Evolutionary conservation across 768 basidiomycete genomes (phyloP).

Genomic region (Suillus subalutaceus): DNA sequence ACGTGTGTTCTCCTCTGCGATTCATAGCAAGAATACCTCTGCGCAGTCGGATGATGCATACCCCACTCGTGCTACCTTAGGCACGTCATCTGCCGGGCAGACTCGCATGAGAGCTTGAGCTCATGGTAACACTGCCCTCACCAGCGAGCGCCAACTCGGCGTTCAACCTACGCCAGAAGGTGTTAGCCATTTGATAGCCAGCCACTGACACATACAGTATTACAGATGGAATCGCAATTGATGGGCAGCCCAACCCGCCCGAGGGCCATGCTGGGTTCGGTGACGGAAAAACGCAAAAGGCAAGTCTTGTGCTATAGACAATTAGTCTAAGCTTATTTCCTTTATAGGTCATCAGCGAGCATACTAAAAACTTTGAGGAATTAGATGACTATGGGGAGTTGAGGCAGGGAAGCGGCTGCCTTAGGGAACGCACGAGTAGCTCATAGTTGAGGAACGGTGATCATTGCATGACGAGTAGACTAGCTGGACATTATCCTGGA

Average conservation of each 20-base stretch:
- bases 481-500: not conserved
- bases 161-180: constrained; percentile 40
- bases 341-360: constrained; percentile 52
- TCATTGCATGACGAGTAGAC: not conserved
- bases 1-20: constrained; percentile 16
- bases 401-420: constrained; percentile 50
- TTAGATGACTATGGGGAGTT: constrained; percentile 52
- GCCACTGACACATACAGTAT: not conserved
- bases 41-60: not conserved
- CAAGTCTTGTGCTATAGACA: constrained; percentile 18
- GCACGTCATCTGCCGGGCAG: not conserved
- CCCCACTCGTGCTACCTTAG: not conserved
- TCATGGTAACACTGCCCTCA: constrained; percentile 30
- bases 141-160: constrained; percentile 37
- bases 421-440: constrained; percentile 42
- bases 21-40: not conserved
- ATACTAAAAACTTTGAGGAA: constrained; percentile 43
- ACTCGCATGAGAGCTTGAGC: not conserved
- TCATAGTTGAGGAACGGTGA: constrained; percentile 37
- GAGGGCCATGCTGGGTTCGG: constrained; percentile 44
- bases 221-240: constrained; percentile 29
- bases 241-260: constrained; percentile 24
- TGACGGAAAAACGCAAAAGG: constrained; percentile 66
- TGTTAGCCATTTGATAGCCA: constrained; percentile 10
- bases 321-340: constrained; percentile 7